A percentile compares a stretch with the other conserved stretches of the same genome.
Conservation (phyloP, 2,329 filamentous ascomycete species). For the Phialemonium atrogriseum region DNA sequence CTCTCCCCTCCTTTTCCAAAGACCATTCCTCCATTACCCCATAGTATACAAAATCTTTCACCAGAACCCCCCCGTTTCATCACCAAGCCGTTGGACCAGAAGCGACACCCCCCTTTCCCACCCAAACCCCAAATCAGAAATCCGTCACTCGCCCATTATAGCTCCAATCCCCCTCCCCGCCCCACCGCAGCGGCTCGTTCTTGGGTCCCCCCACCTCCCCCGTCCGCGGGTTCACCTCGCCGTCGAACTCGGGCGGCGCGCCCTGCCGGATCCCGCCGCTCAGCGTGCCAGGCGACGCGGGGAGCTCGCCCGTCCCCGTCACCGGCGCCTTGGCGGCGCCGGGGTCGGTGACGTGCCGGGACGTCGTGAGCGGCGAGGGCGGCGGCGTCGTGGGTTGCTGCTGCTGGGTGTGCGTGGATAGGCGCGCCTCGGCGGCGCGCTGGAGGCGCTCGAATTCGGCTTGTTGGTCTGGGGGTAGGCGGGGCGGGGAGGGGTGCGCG, state of each 20-base stretch:
- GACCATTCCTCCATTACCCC: too few species aligned
- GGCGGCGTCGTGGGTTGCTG: constrained; percentile 12
- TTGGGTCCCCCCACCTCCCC: constrained; percentile 95
- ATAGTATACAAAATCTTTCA: too few species aligned
- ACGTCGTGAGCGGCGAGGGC: constrained; percentile 14
- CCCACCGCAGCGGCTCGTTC: constrained; percentile 92
- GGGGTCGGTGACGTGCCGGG: constrained; percentile 18
- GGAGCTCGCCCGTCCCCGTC: constrained; percentile 11
- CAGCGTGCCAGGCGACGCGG: too few species aligned
- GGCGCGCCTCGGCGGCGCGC: constrained; percentile 42
- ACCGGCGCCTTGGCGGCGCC: constrained; percentile 31
- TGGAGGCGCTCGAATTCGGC: constrained; percentile 86
- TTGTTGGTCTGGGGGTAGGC: constrained; percentile 81
- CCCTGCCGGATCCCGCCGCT: constrained; percentile 64
- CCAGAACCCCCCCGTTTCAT: neutral
- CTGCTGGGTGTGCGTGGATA: constrained; percentile 30
- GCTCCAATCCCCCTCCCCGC: constrained; percentile 69
- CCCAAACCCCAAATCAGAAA: constrained; percentile 39
- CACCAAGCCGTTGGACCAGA: neutral
- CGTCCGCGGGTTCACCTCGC: constrained; percentile 85
- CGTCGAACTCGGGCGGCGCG: constrained; percentile 84
- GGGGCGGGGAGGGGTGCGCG: constrained; percentile 64
- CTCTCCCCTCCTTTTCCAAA: too few species aligned
- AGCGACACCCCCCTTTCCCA: neutral
- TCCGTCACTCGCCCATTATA: constrained; percentile 94